Conservation (phyloP, 345 rosid species). For the Combretum micranthum region DNA sequence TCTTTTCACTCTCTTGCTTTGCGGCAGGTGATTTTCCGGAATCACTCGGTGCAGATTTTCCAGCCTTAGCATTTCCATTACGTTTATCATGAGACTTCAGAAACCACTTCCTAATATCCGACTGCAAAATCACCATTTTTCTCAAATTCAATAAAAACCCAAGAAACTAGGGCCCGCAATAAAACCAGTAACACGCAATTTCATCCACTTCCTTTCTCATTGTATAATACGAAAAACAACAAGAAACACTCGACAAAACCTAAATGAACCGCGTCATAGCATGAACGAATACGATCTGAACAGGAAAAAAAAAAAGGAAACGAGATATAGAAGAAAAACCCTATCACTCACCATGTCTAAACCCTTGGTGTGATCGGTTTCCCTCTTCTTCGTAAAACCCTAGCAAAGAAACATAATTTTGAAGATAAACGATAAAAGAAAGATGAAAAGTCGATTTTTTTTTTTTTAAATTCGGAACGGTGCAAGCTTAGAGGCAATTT, state of each 20-base stretch:
- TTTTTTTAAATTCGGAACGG: no score
- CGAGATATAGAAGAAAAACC: slow-evolving; percentile 1
- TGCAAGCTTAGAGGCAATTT: no score
- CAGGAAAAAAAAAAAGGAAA: background rate
- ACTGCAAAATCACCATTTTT: slow-evolving; percentile 42
- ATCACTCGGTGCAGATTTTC: slow-evolving; percentile 25
- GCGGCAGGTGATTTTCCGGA: slow-evolving; percentile 20
- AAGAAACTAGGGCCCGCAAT: background rate
- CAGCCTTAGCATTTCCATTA: slow-evolving; percentile 33
- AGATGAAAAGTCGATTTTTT: no score
- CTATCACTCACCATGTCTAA: slow-evolving; percentile 7
- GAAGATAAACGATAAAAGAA: no score
- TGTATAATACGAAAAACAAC: no score
- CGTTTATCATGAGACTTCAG: slow-evolving; percentile 88
- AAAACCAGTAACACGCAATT: no score
- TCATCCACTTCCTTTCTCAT: no score
- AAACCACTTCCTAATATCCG: slow-evolving; percentile 96
- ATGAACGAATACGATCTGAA: no score
- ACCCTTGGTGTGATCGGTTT: background rate
- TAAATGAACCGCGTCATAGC: background rate
- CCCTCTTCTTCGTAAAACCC: no score
- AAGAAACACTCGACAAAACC: no score
- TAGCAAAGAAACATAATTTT: no score
- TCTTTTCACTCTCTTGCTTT: slow-evolving; percentile 17
- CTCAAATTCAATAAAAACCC: background rate